A percentile compares a stretch with the other conserved stretches of the same genome.
These are phyloP conservation scores for Trichoderma koningii DNA, from an alignment of 2,329 filamentous ascomycete genomes.

Conservation along the genomic window DNA sequence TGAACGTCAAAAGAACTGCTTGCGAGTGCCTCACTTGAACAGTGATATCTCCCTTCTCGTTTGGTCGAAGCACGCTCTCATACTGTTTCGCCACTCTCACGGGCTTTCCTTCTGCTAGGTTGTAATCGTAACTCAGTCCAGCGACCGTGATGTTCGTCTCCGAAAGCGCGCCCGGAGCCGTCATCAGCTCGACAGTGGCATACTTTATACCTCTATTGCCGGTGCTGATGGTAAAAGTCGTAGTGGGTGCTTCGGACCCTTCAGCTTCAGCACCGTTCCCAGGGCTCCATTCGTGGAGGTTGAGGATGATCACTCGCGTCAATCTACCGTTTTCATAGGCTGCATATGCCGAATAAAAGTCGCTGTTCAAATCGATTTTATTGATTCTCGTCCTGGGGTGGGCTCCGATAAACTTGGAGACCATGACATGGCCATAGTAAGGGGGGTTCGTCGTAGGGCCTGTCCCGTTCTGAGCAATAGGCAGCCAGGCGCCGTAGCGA, in stretches of 20 bases:
- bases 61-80: not conserved
- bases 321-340: slow-evolving; percentile 16
- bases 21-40: slow-evolving; percentile 10
- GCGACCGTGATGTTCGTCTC: slow-evolving; percentile 25
- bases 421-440: slow-evolving; percentile 24
- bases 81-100: slow-evolving; percentile 15
- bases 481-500: slow-evolving; percentile 25
- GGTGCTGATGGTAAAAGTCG: slow-evolving; percentile 1
- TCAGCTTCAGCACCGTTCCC: not conserved
- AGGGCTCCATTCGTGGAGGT: slow-evolving; percentile 24
- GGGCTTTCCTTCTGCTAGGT: slow-evolving; percentile 11
- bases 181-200: slow-evolving; percentile 23
- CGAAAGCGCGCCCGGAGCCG: slow-evolving; percentile 19
- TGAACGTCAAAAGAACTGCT: slow-evolving; percentile 22
- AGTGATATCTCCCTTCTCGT: slow-evolving; percentile 6
- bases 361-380: slow-evolving; percentile 16
- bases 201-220: slow-evolving; percentile 4
- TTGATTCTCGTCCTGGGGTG: slow-evolving; percentile 18
- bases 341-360: slow-evolving; percentile 25
- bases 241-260: not conserved
- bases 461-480: slow-evolving; percentile 20
- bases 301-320: slow-evolving; percentile 2
- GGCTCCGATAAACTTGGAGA: slow-evolving; percentile 23
- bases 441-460: slow-evolving; percentile 24
- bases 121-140: slow-evolving; percentile 23